phyloP scores from a whole-genome alignment of 768 basidiomycete genomes.

The Saitozyma podzolica region DNA sequence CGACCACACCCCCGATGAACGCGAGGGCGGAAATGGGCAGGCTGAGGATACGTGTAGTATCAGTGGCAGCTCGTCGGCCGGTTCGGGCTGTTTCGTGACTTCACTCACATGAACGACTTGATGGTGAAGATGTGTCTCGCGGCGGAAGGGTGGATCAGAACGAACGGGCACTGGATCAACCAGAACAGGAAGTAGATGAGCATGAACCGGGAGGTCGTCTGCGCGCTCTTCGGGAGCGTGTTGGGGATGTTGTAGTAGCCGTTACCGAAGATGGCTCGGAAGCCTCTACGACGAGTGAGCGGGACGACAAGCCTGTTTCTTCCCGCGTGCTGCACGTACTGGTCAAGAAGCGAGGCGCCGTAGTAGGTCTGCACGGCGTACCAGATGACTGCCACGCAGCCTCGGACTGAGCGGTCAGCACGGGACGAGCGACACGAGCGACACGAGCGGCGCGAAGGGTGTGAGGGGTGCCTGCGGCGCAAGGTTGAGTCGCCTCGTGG shows the following conservation, averaged over 20 bases:
- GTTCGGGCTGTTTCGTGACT: too few relatives aligned
- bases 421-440: too few relatives aligned
- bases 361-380: constrained; percentile 12
- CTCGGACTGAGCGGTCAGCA: not conserved
- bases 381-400: constrained; percentile 6
- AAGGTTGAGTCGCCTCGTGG: too few relatives aligned
- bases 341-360: constrained; percentile 1
- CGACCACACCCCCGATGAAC: constrained; percentile 14
- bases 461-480: too few relatives aligned
- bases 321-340: too few relatives aligned
- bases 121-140: constrained; percentile 11
- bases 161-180: constrained; percentile 8
- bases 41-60: not conserved
- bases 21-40: constrained; percentile 6
- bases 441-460: too few relatives aligned
- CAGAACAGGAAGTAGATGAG: constrained; percentile 12
- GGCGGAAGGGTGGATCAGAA: constrained; percentile 9
- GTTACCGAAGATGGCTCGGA: constrained; percentile 11
- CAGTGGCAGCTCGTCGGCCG: too few relatives aligned
- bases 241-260: constrained; percentile 59
- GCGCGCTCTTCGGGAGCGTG: constrained; percentile 60
- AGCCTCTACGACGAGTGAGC: not conserved
- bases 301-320: too few relatives aligned
- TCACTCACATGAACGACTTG: constrained; percentile 3
- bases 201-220: constrained; percentile 60